Evolutionary conservation across 2,329 filamentous ascomycete genomes (phyloP).

Genomic region (Fusarium fujikuroi): DNA sequence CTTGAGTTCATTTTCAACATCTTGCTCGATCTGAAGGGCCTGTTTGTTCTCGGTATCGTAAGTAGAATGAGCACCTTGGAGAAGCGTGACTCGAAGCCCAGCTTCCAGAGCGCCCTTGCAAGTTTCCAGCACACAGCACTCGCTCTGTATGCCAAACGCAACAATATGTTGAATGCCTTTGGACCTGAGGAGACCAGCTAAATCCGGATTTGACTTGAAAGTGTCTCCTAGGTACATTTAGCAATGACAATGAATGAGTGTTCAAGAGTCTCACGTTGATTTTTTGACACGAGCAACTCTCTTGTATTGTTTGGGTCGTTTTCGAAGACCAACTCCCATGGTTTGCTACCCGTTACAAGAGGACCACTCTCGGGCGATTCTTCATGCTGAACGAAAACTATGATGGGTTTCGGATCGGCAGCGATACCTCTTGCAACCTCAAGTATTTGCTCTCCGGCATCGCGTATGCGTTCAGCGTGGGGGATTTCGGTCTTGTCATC

Average conservation of each 20-base stretch:
- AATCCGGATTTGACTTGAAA: slow-evolving; percentile 15
- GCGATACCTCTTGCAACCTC: not conserved
- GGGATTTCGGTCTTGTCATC: slow-evolving; percentile 12
- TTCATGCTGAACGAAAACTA: slow-evolving; percentile 30
- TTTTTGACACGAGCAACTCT: slow-evolving; percentile 14
- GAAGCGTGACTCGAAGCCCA: slow-evolving; percentile 17
- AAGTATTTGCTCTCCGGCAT: slow-evolving; percentile 9
- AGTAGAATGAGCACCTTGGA: slow-evolving; percentile 26
- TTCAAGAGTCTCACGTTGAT: not conserved
- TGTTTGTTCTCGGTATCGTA: slow-evolving; percentile 2
- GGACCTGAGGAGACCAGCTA: not conserved
- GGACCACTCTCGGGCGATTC: slow-evolving; percentile 6
- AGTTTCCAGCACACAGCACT: slow-evolving; percentile 25
- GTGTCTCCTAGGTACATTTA: slow-evolving; percentile 13
- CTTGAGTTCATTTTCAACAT: slow-evolving; percentile 4
- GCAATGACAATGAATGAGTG: not conserved
- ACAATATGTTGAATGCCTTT: slow-evolving; percentile 14
- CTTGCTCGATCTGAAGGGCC: slow-evolving; percentile 7
- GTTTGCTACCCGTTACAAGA: slow-evolving; percentile 8
- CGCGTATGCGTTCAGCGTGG: slow-evolving; percentile 7
- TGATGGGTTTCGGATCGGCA: not conserved
- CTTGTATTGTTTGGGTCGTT: not conserved
- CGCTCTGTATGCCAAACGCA: slow-evolving; percentile 25
- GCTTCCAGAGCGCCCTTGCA: slow-evolving; percentile 23
- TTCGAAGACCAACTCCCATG: slow-evolving; percentile 12